Base-by-base conservation (phyloP, 148 eudicot species). In the Persicaria tinctoria region DNA sequence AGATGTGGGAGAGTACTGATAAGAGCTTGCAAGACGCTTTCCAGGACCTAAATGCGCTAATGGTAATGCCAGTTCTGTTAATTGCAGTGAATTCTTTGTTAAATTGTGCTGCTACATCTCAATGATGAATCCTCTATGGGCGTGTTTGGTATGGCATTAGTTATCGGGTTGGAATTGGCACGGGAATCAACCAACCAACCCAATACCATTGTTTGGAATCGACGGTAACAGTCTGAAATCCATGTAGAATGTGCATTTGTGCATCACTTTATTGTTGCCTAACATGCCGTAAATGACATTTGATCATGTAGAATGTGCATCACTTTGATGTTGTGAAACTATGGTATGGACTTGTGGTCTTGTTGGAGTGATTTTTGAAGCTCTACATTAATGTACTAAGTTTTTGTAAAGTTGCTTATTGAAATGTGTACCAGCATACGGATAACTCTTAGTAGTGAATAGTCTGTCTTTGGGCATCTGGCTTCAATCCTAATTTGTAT, bases 1-100 rank as follows among this genome's bases (percentile, higher is more conserved):
- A 94, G 79, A 86, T 92, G 93, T 94, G 98, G 98, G 98, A 94
- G 88, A 90, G 82, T 78, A 91, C 97, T 83, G 98, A 94, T 82
- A 94, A 91, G 86, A 91, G 86, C 76, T 89, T 94, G 89, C 98
- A 94, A 68, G 97, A 94, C 79, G 98, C 98, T 77, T 94, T 94
- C 71, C 97, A 90, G 83, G 98, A 94, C 79, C 81, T 94, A 82
- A 94, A 90, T 85, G 98, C 97, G 60, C 88, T 94, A 45, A 91
- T 94, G 98, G 98, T 94, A 82, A 12, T 74, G 44, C 50, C 50
- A 59, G 41, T 3, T 9, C 49, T 23, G 16, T 46, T 55, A 2
- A 63, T 72, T 57, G 46, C 45, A 3, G 16, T 23, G 16, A 63
- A 63, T 27, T 63, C 45, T 63, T 1, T 27, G 68, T 27, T 4